Evolutionary conservation across 306 rosid species (phyloP).

Genomic region (Acacia melanoxylon): DNA sequence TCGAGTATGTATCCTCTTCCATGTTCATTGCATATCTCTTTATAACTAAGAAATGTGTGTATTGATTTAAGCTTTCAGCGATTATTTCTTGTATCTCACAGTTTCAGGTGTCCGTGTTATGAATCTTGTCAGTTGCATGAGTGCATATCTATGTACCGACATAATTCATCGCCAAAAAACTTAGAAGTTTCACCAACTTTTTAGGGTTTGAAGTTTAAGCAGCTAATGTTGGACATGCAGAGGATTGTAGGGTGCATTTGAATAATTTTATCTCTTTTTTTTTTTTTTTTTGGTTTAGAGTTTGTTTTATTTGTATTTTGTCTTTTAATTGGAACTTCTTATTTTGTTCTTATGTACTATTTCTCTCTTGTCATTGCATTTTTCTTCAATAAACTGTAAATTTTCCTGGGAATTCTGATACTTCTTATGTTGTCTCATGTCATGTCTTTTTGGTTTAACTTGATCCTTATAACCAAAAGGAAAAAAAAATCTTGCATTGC

Average conservation of each 20-base stretch:
- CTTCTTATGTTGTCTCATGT: not conserved
- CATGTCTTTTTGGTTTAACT: not conserved
- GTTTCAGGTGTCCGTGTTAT: not conserved
- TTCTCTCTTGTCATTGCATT: not conserved
- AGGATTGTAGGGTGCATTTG: not conserved
- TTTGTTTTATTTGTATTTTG: not conserved
- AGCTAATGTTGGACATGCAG: not conserved
- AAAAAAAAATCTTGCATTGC: not conserved
- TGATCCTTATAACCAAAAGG: not conserved
- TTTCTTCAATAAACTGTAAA: not conserved
- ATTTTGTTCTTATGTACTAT: not conserved
- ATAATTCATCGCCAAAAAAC: too few relatives aligned
- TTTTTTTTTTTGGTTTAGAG: not conserved
- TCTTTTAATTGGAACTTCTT: not conserved
- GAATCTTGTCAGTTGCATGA: not conserved
- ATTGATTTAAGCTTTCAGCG: not conserved
- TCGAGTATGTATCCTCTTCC: slow-evolving; percentile 66
- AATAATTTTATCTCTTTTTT: not conserved
- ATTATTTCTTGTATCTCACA: not conserved
- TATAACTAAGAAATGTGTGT: slow-evolving; percentile 9
- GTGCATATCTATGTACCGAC: not conserved
- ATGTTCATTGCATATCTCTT: not conserved
- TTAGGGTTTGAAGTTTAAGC: not conserved
- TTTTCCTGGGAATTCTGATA: not conserved
- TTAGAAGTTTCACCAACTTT: too few relatives aligned